Evolutionary conservation across 345 rosid genomes (phyloP).

Genomic region (Syzygium aqueum): DNA sequence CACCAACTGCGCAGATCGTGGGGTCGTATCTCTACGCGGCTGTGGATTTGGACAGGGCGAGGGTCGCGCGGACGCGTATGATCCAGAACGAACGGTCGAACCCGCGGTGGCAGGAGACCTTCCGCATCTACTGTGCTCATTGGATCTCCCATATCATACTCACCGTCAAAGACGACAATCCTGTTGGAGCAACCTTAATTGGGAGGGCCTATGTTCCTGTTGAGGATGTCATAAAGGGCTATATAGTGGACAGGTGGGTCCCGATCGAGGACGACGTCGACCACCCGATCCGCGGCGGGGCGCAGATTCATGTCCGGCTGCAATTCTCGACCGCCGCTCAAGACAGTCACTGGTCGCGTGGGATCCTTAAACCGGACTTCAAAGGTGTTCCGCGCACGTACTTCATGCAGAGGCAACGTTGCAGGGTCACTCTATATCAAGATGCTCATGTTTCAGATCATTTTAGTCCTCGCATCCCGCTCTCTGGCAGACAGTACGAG

Average conservation of each 20-base stretch:
- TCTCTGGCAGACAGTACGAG: conserved; percentile 4
- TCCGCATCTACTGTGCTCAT: conserved; percentile 62
- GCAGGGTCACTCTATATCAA: conserved; percentile 68
- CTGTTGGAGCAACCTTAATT: conserved; percentile 45
- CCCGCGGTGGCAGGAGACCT: conserved; percentile 47
- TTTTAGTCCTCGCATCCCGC: conserved; percentile 14
- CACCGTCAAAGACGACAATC: conserved; percentile 48
- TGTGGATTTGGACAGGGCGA: conserved; percentile 63
- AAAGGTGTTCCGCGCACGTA: conserved; percentile 46
- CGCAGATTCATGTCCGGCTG: conserved; percentile 38
- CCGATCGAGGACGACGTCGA: conserved; percentile 27
- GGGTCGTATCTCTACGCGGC: conserved; percentile 52
- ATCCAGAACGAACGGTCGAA: conserved; percentile 13
- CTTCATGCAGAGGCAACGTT: conserved; percentile 52
- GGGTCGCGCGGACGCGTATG: conserved; percentile 56
- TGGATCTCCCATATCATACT: conserved; percentile 38
- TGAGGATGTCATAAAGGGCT: conserved; percentile 31
- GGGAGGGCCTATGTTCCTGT: conserved; percentile 72
- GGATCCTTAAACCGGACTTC: conserved; percentile 20
- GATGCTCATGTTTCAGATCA: conserved; percentile 52
- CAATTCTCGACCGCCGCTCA: conserved; percentile 19
- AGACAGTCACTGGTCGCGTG: conserved; percentile 51
- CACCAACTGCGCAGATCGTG: conserved; percentile 13
- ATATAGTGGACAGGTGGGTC: conserved; percentile 22
- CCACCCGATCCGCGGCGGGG: conserved; percentile 28